Percentiles rank a stretch among this genome's conserved stretches.
These are phyloP conservation scores for Zasmidium citrigriseum DNA, from an alignment of 2,329 filamentous ascomycete genomes.

Conservation along the genomic window DNA sequence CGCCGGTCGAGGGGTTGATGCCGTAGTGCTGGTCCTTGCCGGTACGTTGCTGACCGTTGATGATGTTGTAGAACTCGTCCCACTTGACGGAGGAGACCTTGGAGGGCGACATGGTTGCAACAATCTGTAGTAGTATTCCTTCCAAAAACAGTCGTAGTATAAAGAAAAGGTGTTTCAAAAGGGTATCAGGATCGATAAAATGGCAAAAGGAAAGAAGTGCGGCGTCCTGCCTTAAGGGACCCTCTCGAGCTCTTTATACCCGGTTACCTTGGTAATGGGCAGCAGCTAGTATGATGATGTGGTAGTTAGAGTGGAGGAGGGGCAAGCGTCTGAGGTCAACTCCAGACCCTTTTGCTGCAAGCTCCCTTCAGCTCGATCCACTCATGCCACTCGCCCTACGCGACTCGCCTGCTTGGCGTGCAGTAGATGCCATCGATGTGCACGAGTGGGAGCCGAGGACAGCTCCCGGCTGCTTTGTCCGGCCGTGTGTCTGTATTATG, in stretches of 20 bases:
- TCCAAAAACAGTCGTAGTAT: no score
- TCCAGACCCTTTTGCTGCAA: neutral
- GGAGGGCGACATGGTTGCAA: constrained; percentile 11
- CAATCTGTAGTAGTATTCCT: neutral
- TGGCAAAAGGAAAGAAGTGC: neutral
- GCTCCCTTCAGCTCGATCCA: neutral
- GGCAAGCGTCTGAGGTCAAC: neutral
- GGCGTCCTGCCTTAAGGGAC: neutral
- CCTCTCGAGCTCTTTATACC: constrained; percentile 2
- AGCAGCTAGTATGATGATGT: neutral
- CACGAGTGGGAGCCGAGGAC: neutral
- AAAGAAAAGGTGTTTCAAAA: neutral
- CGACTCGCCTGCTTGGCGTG: neutral
- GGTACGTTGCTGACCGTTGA: constrained; percentile 38
- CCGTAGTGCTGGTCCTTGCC: constrained; percentile 36
- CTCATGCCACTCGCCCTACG: neutral
- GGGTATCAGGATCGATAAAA: neutral
- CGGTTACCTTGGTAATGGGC: neutral
- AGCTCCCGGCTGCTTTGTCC: neutral
- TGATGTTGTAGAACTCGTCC: constrained; percentile 41
- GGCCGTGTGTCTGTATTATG: neutral
- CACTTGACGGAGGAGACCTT: constrained; percentile 38
- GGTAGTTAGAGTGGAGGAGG: neutral
- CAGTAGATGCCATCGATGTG: neutral
- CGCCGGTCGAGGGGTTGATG: constrained; percentile 37